phyloP scores from a whole-genome alignment of 495 filamentous ascomycete genomes.

The Podospora comata region DNA sequence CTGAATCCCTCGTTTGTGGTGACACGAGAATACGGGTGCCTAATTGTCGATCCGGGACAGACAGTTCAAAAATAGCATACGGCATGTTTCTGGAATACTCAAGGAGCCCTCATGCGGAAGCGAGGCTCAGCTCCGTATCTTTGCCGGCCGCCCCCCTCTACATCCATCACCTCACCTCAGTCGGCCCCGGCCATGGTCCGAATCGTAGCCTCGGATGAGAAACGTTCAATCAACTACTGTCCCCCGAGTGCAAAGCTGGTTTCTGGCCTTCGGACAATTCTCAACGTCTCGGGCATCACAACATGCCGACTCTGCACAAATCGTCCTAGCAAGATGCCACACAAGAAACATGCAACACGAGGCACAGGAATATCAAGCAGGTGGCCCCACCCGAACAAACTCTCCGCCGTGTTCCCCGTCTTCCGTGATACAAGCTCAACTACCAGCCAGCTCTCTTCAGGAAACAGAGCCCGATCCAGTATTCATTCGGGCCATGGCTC shows the following conservation, averaged over 20 bases:
- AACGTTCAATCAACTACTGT: not conserved
- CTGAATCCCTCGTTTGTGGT: not conserved
- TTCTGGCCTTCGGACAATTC: not conserved
- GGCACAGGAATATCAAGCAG: not conserved
- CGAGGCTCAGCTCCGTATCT: not conserved
- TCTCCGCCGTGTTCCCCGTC: not conserved
- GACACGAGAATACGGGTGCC: not conserved
- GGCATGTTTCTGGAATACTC: not conserved
- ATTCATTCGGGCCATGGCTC: not conserved
- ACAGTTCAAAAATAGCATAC: constrained; percentile 5
- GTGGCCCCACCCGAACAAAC: not conserved
- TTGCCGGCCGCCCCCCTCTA: not conserved
- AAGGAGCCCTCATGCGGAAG: not conserved
- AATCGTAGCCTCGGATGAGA: not conserved
- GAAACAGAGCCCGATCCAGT: not conserved
- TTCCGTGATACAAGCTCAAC: constrained; percentile 1
- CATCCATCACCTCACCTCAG: not conserved
- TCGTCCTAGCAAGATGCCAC: not conserved
- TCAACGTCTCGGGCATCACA: not conserved
- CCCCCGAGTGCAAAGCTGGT: not conserved
- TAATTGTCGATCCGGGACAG: not conserved
- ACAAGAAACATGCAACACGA: not conserved
- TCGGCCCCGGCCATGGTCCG: not conserved
- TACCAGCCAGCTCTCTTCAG: not conserved
- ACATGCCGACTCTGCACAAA: constrained; percentile 7